Percentiles rank a stretch among this genome's conserved stretches.
These are phyloP conservation scores for Castanea crenata DNA, from an alignment of 306 rosid genomes.

Conservation along the genomic window DNA sequence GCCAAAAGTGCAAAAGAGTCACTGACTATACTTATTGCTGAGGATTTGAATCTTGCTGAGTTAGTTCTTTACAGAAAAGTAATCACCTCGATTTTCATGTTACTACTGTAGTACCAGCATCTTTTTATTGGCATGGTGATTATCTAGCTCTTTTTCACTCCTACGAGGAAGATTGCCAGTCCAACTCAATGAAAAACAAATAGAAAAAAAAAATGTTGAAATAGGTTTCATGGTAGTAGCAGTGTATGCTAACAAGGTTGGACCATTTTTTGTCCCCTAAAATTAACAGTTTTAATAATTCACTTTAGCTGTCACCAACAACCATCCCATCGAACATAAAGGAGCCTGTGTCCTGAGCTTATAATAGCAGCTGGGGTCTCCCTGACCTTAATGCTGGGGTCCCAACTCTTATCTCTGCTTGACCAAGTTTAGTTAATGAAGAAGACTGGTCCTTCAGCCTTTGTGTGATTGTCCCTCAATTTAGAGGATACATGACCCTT, in stretches of 20 bases:
- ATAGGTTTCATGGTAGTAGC: too few relatives aligned
- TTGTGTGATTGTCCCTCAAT: constrained; percentile 26
- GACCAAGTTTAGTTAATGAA: neutral
- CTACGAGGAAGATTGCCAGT: too few relatives aligned
- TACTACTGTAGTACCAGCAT: neutral
- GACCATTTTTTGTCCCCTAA: neutral
- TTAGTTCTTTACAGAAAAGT: neutral
- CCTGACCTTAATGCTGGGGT: constrained; percentile 14
- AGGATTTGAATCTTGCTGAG: constrained; percentile 16
- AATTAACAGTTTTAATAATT: neutral
- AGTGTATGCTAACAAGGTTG: too few relatives aligned
- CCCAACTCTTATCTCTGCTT: constrained; percentile 20
- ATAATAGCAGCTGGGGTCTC: constrained; percentile 13
- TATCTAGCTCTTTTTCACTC: too few relatives aligned
- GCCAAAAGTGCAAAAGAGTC: constrained; percentile 26
- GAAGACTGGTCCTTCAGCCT: constrained; percentile 2
- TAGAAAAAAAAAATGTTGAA: too few relatives aligned
- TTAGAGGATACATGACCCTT: constrained; percentile 10
- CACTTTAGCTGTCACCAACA: neutral
- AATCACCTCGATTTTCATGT: neutral
- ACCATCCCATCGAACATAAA: constrained; percentile 12
- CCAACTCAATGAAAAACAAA: too few relatives aligned
- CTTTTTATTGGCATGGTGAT: too few relatives aligned
- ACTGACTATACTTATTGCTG: constrained; percentile 16
- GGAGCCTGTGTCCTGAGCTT: constrained; percentile 25